Evolutionary conservation across 2,329 filamentous ascomycete species (phyloP), one percentile per base, ranked within the genome.

Genomic region (Trichoderma endophyticum): DNA sequence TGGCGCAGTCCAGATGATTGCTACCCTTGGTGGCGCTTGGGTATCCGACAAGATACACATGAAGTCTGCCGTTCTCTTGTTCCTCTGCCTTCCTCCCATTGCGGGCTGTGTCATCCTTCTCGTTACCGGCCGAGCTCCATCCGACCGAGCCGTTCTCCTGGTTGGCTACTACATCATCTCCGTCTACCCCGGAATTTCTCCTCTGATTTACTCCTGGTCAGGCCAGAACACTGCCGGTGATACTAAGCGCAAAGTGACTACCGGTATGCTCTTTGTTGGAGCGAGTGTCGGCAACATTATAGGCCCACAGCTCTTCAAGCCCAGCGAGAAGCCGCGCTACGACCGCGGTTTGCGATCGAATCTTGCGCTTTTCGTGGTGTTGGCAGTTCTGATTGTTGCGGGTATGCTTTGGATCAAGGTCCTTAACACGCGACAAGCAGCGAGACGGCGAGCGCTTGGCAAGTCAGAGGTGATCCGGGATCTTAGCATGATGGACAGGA

Each of bases 211-310:
- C 76, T 85, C 85, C 0, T 89, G 86, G 86, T 85, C 84, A 0
- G 85, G 84, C 0, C 86, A 88, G 65, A 90, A 90, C 74, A 89
- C 90, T 0, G 90, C 84, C 2, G 90, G 90, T 0, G 89, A 92
- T 72, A 92, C 90, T 0, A 92, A 92, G 78, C 86, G 89, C 73
- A 91, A 91, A 76, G 85, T 88, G 2, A 90, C 87, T 0, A 91
- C 89, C 0, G 88, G 83, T 2, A 84, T 89, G 15, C 80, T 91
- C 3, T 90, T 91, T 74, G 83, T 91, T 30, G 89, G 89, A 7
- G 86, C 88, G 74, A 89, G 87, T 65, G 86, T 86, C 1, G 90
- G 89, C 8, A 91, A 92, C 74, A 87, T 91, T 59, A 83, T 91
- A n/a, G 90, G 90, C 0, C 89, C 89, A 0, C 86, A 88, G 70